Evolutionary conservation across 805 yeast genomes (phyloP).

Genomic region (Yamadazyma ubonensis): DNA sequence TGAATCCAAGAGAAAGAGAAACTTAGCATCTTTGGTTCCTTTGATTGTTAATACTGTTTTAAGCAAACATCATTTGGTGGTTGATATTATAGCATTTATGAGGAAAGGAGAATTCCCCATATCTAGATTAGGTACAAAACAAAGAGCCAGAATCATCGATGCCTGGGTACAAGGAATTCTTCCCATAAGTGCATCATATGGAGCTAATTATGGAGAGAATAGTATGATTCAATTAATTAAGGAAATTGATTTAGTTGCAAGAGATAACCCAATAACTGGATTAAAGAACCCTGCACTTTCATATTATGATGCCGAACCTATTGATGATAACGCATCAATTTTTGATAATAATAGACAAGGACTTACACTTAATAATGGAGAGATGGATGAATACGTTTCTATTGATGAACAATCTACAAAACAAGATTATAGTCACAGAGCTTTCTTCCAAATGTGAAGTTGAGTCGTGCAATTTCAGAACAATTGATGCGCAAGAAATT

Average conservation of each 20-base stretch:
- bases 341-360: slow-evolving; percentile 33
- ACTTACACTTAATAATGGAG: slow-evolving; percentile 27
- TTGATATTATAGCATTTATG: slow-evolving; percentile 83
- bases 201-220: slow-evolving; percentile 66
- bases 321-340: slow-evolving; percentile 21
- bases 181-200: slow-evolving; percentile 42
- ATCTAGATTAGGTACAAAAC: slow-evolving; percentile 73
- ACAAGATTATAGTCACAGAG: slow-evolving; percentile 8
- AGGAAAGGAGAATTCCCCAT: slow-evolving; percentile 61
- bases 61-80: slow-evolving; percentile 74
- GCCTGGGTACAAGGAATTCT: slow-evolving; percentile 49
- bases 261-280: slow-evolving; percentile 40
- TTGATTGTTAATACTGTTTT: slow-evolving; percentile 76
- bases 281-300: slow-evolving; percentile 42
- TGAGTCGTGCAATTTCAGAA: slow-evolving; percentile 1
- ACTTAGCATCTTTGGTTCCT: slow-evolving; percentile 75
- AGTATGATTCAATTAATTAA: slow-evolving; percentile 58
- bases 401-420: not conserved
- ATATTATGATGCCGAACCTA: slow-evolving; percentile 32
- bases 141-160: slow-evolving; percentile 66
- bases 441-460: slow-evolving; percentile 13
- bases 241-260: slow-evolving; percentile 47
- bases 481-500: slow-evolving; percentile 3
- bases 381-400: not conserved
- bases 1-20: slow-evolving; percentile 52